A percentile compares a stretch with the other conserved stretches of the same genome.
These are phyloP conservation scores for Leishmania tarentolae DNA, from an alignment of 208 protist species.

Conservation along the genomic window DNA sequence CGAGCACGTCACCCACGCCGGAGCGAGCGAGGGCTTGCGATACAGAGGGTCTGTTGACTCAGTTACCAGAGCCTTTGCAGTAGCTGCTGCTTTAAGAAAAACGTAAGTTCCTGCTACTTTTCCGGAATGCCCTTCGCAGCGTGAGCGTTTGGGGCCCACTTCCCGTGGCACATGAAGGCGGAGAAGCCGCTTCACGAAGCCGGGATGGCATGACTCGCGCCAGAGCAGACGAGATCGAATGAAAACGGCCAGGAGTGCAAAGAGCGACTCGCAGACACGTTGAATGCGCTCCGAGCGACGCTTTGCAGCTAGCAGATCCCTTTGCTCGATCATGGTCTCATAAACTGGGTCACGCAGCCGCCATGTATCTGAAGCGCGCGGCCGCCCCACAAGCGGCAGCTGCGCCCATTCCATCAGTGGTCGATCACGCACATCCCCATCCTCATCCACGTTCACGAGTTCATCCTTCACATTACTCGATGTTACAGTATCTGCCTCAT, in stretches of 20 bases:
- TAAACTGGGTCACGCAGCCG: conserved; percentile 59
- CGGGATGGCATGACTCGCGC: conserved; percentile 59
- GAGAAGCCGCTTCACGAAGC: conserved; percentile 53
- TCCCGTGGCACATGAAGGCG: conserved; percentile 12
- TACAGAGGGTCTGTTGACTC: conserved; percentile 19
- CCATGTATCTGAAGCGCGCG: conserved; percentile 41
- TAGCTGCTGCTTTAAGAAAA: conserved; percentile 29
- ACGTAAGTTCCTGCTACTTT: conserved; percentile 1
- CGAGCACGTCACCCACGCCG: conserved; percentile 58
- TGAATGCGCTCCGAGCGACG: conserved; percentile 80
- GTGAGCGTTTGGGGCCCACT: background rate
- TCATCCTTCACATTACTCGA: conserved; percentile 30
- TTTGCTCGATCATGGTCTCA: conserved; percentile 73
- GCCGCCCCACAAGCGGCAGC: conserved; percentile 59
- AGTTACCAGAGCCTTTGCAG: conserved; percentile 20
- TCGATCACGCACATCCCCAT: background rate
- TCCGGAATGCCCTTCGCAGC: background rate
- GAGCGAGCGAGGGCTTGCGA: conserved; percentile 48
- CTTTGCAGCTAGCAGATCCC: conserved; percentile 70
- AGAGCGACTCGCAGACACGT: conserved; percentile 48
- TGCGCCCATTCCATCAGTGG: conserved; percentile 49
- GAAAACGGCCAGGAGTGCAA: conserved; percentile 47
- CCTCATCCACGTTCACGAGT: conserved; percentile 24
- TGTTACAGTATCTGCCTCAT: background rate
- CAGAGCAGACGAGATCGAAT: conserved; percentile 61